A percentile compares a stretch with the other conserved stretches of the same genome.
Conservation (phyloP, 2,329 filamentous ascomycete species). For the Aspergillus ochraceoroseus region DNA sequence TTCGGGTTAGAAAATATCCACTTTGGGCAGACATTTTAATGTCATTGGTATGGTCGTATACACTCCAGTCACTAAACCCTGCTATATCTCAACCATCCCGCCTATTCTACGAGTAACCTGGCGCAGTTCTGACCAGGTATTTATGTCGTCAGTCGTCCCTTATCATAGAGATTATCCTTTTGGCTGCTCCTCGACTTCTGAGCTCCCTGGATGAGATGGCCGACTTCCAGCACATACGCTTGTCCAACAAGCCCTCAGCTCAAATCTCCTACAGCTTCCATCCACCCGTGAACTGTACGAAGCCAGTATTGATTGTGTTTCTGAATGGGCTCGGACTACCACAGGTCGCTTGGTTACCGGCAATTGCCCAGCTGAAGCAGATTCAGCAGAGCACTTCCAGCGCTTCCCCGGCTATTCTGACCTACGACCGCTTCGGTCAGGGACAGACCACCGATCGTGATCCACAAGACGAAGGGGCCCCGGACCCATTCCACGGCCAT, state of each 20-base stretch:
- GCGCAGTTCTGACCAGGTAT: no score
- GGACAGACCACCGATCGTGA: slow-evolving; percentile 49
- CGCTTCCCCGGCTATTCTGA: slow-evolving; percentile 45
- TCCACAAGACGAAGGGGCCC: slow-evolving; percentile 31
- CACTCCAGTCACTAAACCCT: no score
- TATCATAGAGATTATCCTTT: no score
- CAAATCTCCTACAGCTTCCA: slow-evolving; percentile 21
- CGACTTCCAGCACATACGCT: no score
- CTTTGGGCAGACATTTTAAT: no score
- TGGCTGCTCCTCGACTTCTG: no score
- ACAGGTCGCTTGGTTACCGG: slow-evolving; percentile 37
- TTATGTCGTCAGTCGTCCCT: no score
- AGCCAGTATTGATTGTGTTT: slow-evolving; percentile 38
- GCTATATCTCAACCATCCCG: no score
- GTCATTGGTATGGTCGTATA: no score
- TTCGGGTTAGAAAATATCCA: no score
- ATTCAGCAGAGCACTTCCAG: slow-evolving; percentile 12
- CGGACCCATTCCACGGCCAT: slow-evolving; percentile 24
- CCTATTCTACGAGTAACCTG: no score
- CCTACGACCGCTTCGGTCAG: slow-evolving; percentile 58
- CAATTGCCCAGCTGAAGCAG: slow-evolving; percentile 27
- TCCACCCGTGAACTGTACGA: slow-evolving; percentile 5
- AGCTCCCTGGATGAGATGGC: no score
- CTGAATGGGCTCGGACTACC: slow-evolving; percentile 44
- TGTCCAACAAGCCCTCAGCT: slow-evolving; percentile 13